Percentiles rank a stretch among this genome's conserved stretches.
Conservation (phyloP, 257 asterid species). For the Handroanthus guayacan region DNA sequence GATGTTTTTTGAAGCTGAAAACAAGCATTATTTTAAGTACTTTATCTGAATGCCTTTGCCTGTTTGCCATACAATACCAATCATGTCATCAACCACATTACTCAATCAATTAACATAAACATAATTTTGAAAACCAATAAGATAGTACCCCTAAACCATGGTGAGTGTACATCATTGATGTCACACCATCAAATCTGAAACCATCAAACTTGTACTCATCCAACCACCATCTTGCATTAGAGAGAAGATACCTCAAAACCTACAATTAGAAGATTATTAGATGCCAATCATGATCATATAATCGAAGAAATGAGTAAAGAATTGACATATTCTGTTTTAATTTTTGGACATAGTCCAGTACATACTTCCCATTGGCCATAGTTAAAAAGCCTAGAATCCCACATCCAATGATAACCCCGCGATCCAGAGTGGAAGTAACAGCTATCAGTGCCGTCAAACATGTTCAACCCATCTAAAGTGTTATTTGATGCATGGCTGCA, state of each 20-base stretch:
- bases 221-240: conserved; percentile 99
- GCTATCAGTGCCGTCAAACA: conserved; percentile 98
- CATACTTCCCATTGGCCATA: conserved; percentile 99
- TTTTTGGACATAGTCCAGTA: conserved; percentile 28
- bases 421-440: conserved; percentile 96
- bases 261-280: conserved; percentile 43
- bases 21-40: neutral
- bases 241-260: conserved; percentile 95
- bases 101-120: conserved; percentile 22
- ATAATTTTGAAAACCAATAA: conserved; percentile 19
- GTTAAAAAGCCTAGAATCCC: conserved; percentile 99
- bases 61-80: conserved; percentile 2
- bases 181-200: conserved; percentile 98
- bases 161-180: conserved; percentile 99
- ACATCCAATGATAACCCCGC: conserved; percentile 97
- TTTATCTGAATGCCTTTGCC: conserved; percentile 3
- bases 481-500: conserved; percentile 97
- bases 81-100: conserved; percentile 30
- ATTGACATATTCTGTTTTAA: conserved; percentile 6
- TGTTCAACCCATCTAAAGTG: conserved; percentile 99
- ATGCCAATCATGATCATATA: conserved; percentile 8
- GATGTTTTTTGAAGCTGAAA: neutral
- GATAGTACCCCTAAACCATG: conserved; percentile 86
- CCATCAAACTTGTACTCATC: conserved; percentile 99
- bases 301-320: conserved; percentile 14